Evolutionary conservation across 345 rosid species (phyloP).

Genomic region (Dipteronia sinensis): DNA sequence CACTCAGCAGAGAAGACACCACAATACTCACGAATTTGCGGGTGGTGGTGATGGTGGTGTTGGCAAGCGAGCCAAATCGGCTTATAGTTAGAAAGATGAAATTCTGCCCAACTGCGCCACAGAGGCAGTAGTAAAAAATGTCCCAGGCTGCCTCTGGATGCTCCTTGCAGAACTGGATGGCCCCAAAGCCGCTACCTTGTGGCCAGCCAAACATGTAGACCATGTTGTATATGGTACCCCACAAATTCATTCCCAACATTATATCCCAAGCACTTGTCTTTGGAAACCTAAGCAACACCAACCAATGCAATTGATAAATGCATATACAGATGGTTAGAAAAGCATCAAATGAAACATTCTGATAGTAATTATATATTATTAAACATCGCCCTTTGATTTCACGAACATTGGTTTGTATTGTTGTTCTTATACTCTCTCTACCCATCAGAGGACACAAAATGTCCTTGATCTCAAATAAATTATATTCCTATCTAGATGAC

Average conservation of each 20-base stretch:
- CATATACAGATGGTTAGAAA: background rate
- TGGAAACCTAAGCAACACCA: slow-evolving; percentile 57
- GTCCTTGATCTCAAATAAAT: background rate
- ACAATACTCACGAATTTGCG: slow-evolving; percentile 93
- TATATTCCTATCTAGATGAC: background rate
- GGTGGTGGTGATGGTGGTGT: slow-evolving; percentile 92
- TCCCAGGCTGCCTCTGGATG: slow-evolving; percentile 95
- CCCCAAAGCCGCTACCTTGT: slow-evolving; percentile 69
- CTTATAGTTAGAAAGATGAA: slow-evolving; percentile 94
- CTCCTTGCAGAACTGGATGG: slow-evolving; percentile 71
- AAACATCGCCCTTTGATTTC: background rate
- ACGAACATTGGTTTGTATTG: background rate
- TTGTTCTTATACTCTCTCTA: background rate
- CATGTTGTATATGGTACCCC: slow-evolving; percentile 92
- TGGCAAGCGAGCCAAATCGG: slow-evolving; percentile 89
- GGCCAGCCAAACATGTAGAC: slow-evolving; percentile 93
- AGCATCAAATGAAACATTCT: background rate
- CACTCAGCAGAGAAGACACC: slow-evolving; percentile 81
- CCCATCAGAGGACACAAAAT: background rate
- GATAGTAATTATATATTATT: background rate
- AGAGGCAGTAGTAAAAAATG: slow-evolving; percentile 78
- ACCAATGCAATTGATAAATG: background rate
- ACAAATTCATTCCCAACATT: slow-evolving; percentile 95
- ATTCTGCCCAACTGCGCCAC: slow-evolving; percentile 96
- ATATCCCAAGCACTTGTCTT: slow-evolving; percentile 93